Conservation (phyloP, 2,329 filamentous ascomycete genomes). For the Aspergillus calidoustus region DNA sequence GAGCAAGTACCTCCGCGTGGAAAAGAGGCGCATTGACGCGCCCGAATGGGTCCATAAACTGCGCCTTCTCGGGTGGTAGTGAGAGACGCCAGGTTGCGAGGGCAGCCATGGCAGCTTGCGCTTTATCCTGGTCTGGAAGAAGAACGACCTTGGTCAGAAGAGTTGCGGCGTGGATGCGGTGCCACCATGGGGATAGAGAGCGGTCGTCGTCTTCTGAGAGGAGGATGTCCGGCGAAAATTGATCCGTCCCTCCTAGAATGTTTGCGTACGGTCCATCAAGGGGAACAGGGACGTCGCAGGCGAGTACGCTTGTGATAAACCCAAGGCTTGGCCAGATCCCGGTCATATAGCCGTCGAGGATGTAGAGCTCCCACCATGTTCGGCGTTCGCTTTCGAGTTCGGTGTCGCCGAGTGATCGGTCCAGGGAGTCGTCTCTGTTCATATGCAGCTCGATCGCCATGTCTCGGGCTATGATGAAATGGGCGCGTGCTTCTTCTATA, state of each 20-base stretch:
- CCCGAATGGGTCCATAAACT: neutral
- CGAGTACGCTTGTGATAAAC: neutral
- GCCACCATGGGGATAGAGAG: neutral
- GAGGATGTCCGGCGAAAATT: neutral
- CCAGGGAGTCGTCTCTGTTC: neutral
- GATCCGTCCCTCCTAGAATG: neutral
- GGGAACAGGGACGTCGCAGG: slow-evolving; percentile 3
- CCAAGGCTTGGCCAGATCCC: neutral
- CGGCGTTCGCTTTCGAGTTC: neutral
- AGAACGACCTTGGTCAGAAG: neutral
- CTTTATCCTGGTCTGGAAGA: neutral
- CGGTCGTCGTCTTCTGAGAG: neutral
- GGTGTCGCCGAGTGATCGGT: neutral
- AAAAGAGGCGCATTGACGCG: slow-evolving; percentile 5
- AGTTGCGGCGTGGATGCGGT: neutral
- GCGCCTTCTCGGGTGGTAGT: neutral
- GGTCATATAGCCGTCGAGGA: slow-evolving; percentile 3
- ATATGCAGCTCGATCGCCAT: slow-evolving; percentile 3
- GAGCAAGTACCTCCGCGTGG: slow-evolving; percentile 3
- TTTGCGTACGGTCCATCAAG: neutral
- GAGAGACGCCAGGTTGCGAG: neutral
- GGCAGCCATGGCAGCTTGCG: neutral
- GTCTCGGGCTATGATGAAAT: neutral
- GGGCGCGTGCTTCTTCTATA: neutral
- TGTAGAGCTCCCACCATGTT: slow-evolving; percentile 11